Conservation (phyloP, 805 yeast genomes). For the Naumovozyma baii region DNA sequence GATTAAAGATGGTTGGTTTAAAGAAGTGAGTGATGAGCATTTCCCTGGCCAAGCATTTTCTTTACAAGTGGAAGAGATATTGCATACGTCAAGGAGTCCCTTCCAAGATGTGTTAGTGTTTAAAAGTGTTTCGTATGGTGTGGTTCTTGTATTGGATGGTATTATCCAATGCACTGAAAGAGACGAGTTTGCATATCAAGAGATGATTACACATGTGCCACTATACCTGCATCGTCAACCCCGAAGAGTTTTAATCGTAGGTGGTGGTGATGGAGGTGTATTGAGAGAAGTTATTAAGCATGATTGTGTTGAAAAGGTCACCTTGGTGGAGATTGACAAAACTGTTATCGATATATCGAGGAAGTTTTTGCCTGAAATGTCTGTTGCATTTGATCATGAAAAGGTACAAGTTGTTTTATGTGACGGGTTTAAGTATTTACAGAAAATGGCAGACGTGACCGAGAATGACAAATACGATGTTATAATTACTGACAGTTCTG, state of each 20-base stretch:
- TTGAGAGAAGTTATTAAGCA: slow-evolving; percentile 80
- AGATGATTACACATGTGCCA: slow-evolving; percentile 79
- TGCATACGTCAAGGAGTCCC: slow-evolving; percentile 57
- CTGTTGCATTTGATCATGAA: slow-evolving; percentile 54
- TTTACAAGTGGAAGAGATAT: slow-evolving; percentile 49
- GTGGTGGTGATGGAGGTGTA: slow-evolving; percentile 97
- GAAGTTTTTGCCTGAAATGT: slow-evolving; percentile 69
- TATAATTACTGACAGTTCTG: slow-evolving; percentile 85
- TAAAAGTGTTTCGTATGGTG: slow-evolving; percentile 67
- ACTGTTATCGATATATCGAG: slow-evolving; percentile 65
- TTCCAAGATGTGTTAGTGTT: slow-evolving; percentile 81
- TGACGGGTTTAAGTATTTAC: slow-evolving; percentile 77
- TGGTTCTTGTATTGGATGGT: slow-evolving; percentile 82
- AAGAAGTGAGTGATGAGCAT: slow-evolving; percentile 55
- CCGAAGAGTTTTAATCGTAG: slow-evolving; percentile 70
- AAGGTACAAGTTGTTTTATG: slow-evolving; percentile 57
- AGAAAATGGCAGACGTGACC: slow-evolving; percentile 26
- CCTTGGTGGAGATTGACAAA: slow-evolving; percentile 83
- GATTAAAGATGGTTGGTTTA: slow-evolving; percentile 66
- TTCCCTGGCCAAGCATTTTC: slow-evolving; percentile 86
- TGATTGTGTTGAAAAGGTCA: slow-evolving; percentile 49
- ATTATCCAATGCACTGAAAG: slow-evolving; percentile 85
- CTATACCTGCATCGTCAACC: slow-evolving; percentile 70
- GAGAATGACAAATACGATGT: slow-evolving; percentile 55
- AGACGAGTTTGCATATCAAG: slow-evolving; percentile 92